A percentile compares a stretch with the other conserved stretches of the same genome.
Evolutionary conservation across 495 filamentous ascomycete species (phyloP).

Genomic region (Tirmania nivea): DNA sequence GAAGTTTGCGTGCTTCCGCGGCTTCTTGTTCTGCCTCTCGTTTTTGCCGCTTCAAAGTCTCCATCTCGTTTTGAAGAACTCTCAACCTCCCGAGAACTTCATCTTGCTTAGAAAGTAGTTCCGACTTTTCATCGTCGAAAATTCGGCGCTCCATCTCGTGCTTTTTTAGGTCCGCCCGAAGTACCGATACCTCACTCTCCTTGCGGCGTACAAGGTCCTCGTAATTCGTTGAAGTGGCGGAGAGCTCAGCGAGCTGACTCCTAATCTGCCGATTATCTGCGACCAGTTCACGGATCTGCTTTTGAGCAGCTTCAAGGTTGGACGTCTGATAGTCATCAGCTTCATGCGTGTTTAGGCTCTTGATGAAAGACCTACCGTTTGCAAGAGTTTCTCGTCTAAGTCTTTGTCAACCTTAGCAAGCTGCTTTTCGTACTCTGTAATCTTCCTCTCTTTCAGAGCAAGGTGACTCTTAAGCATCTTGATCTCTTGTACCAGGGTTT

Average conservation of each 20-base stretch:
- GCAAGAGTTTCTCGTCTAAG: slow-evolving; percentile 63
- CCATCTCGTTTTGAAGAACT: slow-evolving; percentile 68
- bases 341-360: not conserved
- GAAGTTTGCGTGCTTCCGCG: slow-evolving; percentile 61
- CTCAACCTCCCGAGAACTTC: slow-evolving; percentile 54
- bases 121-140: slow-evolving; percentile 52
- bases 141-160: slow-evolving; percentile 52
- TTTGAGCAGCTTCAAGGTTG: slow-evolving; percentile 14
- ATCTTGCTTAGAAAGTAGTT: slow-evolving; percentile 52
- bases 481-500: slow-evolving; percentile 54
- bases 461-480: slow-evolving; percentile 86
- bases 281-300: slow-evolving; percentile 37
- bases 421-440: slow-evolving; percentile 69
- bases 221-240: slow-evolving; percentile 77
- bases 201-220: slow-evolving; percentile 83
- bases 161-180: slow-evolving; percentile 63
- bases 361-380: slow-evolving; percentile 22
- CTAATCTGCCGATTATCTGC: slow-evolving; percentile 70
- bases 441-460: slow-evolving; percentile 69
- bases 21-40: slow-evolving; percentile 67
- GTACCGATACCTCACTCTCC: slow-evolving; percentile 73
- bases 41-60: slow-evolving; percentile 68
- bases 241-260: slow-evolving; percentile 67
- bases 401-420: slow-evolving; percentile 73
- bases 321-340: not conserved